These are phyloP conservation scores for Cnidoscolus chayamansa DNA, from an alignment of 441 rosid genomes.

Conservation along the genomic window DNA sequence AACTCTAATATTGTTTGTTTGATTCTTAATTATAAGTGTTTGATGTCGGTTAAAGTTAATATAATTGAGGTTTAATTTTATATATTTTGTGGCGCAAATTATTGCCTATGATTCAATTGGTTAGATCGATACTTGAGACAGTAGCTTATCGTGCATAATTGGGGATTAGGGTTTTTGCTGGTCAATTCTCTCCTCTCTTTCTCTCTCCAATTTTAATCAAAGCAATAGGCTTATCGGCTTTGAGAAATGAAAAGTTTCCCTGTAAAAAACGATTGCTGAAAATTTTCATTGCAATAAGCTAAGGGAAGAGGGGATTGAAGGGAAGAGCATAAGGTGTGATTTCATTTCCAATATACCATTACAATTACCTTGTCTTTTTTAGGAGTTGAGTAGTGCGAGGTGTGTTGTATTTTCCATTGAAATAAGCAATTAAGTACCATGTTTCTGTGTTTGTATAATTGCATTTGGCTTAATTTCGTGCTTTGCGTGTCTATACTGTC, in stretches of 20 bases:
- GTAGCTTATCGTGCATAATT: neutral
- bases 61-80: neutral
- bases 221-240: neutral
- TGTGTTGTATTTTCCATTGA: too few species aligned
- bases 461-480: too few species aligned
- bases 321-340: neutral
- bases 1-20: neutral
- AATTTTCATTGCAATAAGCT: neutral
- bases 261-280: neutral
- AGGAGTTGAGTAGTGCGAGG: too few species aligned
- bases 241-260: neutral
- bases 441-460: neutral
- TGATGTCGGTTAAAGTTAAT: neutral
- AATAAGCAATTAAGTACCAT: too few species aligned
- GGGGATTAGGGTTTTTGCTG: slow-evolving; percentile 14
- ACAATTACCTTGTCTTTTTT: neutral
- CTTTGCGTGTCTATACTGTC: too few species aligned
- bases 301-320: neutral
- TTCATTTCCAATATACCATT: neutral
- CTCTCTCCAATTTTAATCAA: too few species aligned
- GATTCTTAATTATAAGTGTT: neutral
- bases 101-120: neutral
- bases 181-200: neutral
- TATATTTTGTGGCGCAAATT: slow-evolving; percentile 5
- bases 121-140: neutral